Conservation (phyloP, 495 filamentous ascomycete genomes). For the Sabuloglossum arenarium region DNA sequence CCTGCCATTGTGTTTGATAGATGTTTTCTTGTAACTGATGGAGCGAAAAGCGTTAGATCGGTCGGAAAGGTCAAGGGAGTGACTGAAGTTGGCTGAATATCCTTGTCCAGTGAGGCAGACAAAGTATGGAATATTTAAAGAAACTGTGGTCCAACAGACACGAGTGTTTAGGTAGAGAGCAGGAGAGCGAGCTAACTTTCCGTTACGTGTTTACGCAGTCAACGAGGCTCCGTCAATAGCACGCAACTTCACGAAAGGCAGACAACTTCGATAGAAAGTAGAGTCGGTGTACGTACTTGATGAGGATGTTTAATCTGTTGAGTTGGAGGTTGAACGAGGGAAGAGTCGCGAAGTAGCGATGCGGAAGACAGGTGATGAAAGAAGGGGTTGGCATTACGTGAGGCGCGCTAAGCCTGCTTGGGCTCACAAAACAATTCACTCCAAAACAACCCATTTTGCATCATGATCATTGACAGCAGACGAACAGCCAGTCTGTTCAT, state of each 20-base stretch:
- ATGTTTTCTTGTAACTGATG: neutral
- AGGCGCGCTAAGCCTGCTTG: neutral
- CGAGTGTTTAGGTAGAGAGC: neutral
- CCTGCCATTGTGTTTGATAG: slow-evolving; percentile 45
- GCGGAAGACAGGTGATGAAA: neutral
- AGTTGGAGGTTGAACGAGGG: neutral
- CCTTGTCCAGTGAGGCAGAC: neutral
- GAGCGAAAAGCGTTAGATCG: slow-evolving; percentile 1
- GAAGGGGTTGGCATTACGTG: neutral
- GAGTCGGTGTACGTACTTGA: neutral
- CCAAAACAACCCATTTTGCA: neutral
- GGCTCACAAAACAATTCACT: neutral
- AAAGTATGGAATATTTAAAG: neutral
- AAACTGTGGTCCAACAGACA: neutral
- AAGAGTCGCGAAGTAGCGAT: too few relatives aligned
- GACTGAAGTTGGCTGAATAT: neutral
- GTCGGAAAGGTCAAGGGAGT: neutral
- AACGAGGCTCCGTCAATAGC: neutral
- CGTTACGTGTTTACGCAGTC: neutral
- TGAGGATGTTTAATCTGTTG: neutral
- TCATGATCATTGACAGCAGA: too few relatives aligned
- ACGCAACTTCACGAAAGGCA: neutral
- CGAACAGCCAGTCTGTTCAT: too few relatives aligned
- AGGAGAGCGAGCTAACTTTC: neutral
- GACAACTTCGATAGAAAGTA: neutral